Evolutionary conservation across 148 eudicot genomes (phyloP).

Genomic region (Pouteria glomerata): DNA sequence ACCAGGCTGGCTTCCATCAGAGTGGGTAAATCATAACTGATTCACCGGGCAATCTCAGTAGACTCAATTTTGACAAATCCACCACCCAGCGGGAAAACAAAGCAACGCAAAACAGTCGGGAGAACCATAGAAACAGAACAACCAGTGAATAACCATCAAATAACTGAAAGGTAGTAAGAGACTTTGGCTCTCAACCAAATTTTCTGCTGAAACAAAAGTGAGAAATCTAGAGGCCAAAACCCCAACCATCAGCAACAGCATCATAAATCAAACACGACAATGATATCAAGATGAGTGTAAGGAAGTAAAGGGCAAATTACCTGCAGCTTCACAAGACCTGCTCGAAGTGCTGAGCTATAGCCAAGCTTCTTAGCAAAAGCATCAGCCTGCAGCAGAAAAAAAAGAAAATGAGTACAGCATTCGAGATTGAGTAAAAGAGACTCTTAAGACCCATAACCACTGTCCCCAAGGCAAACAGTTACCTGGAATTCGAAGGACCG

Average conservation of each 20-base stretch:
- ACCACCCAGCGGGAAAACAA: too few species aligned
- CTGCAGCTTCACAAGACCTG: slow-evolving; percentile 94
- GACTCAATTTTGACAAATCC: too few species aligned
- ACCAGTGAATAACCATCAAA: background rate
- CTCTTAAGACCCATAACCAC: background rate
- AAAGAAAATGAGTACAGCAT: background rate
- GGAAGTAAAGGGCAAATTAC: slow-evolving; percentile 21
- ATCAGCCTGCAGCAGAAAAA: slow-evolving; percentile 61
- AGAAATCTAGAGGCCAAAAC: too few species aligned
- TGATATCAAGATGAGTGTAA: background rate
- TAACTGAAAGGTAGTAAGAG: background rate
- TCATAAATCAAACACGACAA: background rate
- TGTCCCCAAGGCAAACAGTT: slow-evolving; percentile 10
- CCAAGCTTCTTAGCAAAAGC: slow-evolving; percentile 96
- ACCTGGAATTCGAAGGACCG: slow-evolving; percentile 98
- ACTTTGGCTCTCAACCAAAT: background rate
- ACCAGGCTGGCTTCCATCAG: too few species aligned
- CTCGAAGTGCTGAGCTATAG: slow-evolving; percentile 67
- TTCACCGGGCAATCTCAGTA: too few species aligned
- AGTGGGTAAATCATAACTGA: too few species aligned
- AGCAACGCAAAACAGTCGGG: too few species aligned
- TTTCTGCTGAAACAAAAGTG: too few species aligned
- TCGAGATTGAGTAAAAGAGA: background rate
- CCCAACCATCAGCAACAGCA: background rate
- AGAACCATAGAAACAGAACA: background rate